Evolutionary conservation across 176 grass and related monocot species (phyloP), one percentile per base, ranked within the genome.

Genomic region (Poa annua): DNA sequence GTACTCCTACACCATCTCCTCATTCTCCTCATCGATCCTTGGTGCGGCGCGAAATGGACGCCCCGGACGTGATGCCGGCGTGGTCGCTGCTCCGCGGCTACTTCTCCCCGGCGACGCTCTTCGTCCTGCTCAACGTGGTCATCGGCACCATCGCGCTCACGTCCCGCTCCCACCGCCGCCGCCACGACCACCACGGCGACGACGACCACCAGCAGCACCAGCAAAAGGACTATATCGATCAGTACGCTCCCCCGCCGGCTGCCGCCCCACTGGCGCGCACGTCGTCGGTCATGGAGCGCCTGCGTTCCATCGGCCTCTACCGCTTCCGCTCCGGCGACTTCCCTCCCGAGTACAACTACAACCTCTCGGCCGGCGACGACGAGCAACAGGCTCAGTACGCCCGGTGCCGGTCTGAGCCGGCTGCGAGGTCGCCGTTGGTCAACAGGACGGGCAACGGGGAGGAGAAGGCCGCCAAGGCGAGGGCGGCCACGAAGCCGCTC

Each of bases 91-190:
- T 91, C 21, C 80, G 75, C 14, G 87, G 86, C 32, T 94, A 85
- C 85, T 85, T 94, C 69, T 86, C 90, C 45, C 90, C 92, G 9
- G 66, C 80, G n/a, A 89, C 47, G n/a, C 92, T 98, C 25, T 98
- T 98, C 84, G 15, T 98, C 47, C 66, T 98, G 10, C 84, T 95
- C 65, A 98, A 98, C 85, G 22, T 93, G 35, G 92, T 95, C 80
- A 90, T 98, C 86, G 88, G 82, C 76, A 95, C 92, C 82, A 98
- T 98, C 90, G 84, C 88, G 54, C 80, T 98, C 81, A 91, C 88
- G 48, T 95, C 92, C 49, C 87, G 79, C 19, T 75, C 45, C 42
- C 84, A 78, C 56, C 84, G 61, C 39, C 66, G 9, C 67, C 66
- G 45, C 76, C 26, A 15, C 64, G 69, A 38, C 22, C 38, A 80